Conservation (phyloP, 1,284 basidiomycete species). For the Trametes versicolor region DNA sequence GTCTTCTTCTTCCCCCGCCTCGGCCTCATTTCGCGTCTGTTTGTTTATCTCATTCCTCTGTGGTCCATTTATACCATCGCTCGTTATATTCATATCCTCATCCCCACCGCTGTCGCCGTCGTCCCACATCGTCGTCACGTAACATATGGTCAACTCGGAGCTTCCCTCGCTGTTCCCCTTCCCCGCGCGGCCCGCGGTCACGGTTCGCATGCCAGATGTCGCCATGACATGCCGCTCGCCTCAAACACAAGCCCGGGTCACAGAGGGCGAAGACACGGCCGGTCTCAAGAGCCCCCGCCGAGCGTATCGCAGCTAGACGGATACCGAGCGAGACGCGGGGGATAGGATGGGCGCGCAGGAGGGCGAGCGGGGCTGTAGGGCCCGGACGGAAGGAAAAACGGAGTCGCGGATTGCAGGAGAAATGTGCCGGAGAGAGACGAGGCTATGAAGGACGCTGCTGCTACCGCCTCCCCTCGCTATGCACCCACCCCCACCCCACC, state of each 20-base stretch:
- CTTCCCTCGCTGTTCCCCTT: not conserved
- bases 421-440: not conserved
- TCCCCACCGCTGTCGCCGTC: conserved; percentile 6
- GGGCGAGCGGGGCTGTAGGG: not conserved
- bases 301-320: not conserved
- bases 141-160: conserved; percentile 14
- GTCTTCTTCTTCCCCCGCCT: not conserved
- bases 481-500: too few species aligned
- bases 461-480: not conserved
- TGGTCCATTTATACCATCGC: conserved; percentile 41
- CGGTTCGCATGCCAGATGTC: not conserved
- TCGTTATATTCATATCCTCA: conserved; percentile 36
- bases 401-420: not conserved
- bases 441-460: not conserved
- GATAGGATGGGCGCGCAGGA: not conserved
- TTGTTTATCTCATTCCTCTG: conserved; percentile 32
- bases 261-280: not conserved
- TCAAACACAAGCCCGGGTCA: not conserved
- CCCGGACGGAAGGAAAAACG: not conserved
- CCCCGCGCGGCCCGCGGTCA: not conserved
- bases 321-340: not conserved
- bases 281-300: too few species aligned
- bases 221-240: not conserved
- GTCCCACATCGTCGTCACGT: conserved; percentile 18
- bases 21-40: conserved; percentile 18